These are phyloP conservation scores for Penicillium sp. DNA, from an alignment of 2,329 filamentous ascomycete genomes.

Conservation along the genomic window DNA sequence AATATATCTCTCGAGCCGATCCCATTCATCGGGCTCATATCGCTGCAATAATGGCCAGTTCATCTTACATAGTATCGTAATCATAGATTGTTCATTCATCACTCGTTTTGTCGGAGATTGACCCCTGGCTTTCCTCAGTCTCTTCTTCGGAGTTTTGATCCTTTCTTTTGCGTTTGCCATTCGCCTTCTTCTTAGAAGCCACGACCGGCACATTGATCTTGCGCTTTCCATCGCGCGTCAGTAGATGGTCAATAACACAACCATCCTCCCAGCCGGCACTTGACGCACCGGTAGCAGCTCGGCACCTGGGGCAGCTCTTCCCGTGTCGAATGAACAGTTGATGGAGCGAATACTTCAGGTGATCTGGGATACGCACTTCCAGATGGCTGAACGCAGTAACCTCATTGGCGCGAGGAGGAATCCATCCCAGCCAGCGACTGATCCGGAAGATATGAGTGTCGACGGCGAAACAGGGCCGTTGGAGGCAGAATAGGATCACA, in stretches of 20 bases:
- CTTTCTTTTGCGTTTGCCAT: neutral
- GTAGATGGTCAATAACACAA: conserved; percentile 62
- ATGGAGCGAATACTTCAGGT: conserved; percentile 61
- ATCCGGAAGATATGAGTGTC: conserved; percentile 65
- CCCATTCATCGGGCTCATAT: neutral
- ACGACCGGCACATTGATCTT: conserved; percentile 24
- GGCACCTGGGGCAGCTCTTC: conserved; percentile 58
- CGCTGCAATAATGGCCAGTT: neutral
- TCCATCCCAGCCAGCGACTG: conserved; percentile 59
- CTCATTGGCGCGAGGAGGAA: conserved; percentile 49
- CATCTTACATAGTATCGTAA: neutral
- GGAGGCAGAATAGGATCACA: conserved; percentile 62
- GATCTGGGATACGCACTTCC: conserved; percentile 58
- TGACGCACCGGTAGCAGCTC: conserved; percentile 57
- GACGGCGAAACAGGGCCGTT: conserved; percentile 61
- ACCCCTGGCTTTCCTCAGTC: conserved; percentile 2
- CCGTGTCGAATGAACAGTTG: conserved; percentile 61
- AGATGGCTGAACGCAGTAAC: conserved; percentile 56
- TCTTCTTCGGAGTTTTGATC: neutral
- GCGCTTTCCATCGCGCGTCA: conserved; percentile 54
- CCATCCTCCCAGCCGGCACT: conserved; percentile 61
- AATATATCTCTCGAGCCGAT: neutral
- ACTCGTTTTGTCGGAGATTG: neutral
- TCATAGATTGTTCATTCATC: neutral
- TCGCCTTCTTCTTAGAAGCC: conserved; percentile 3